Base-by-base conservation (phyloP, 352 stramenopile species). In the Globisporangium spinosum region DNA sequence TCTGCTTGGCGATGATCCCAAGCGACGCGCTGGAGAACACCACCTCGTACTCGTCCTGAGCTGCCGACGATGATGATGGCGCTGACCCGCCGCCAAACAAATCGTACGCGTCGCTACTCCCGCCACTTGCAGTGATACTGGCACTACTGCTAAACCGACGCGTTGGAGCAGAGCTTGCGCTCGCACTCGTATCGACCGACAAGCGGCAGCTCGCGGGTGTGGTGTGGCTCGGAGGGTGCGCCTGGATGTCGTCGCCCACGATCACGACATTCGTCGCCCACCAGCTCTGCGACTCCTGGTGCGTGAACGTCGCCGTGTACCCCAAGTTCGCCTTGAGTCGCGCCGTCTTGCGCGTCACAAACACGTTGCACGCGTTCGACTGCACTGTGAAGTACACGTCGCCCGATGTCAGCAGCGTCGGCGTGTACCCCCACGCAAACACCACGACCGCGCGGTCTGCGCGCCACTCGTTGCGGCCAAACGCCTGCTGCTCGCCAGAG, bases 391-490 rank as follows among this genome's bases (percentile, higher is more conserved):
- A 91, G 67, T 92, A 93, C 13, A 95, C 83, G 32, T 95, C 87
- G 9, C 88, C 86, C 15, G 85, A 91, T 34, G 88, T 94, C 35
- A 95, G 70, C 29, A 93, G 64, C 35, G 88, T 94, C 35, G 88
- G 88, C 10, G 87, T 95, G 75, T 95, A 95, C 23, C 88, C 88
- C 67, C 86, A 95, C 10, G 86, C 88, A 68, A 95, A 93, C 23
- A 94, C 73, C 32, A 95, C 79, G 27, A 94, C 58, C 1, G 77
- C 74, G 29, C 88, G 88, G 34, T 95, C 87, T 0, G 80, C 68
- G 25, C 83, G 60, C 88, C 88, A 95, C 15, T 79, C 67, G 43
- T 65, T 83, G 4, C 59, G 60, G 23, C 38, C 53, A 35, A 72
- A 70, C 1, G 27, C 55, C 40, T 62, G 56, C n/a, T 22, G 56